Base-by-base conservation (phyloP, 495 filamentous ascomycete genomes). In the Aspergillus ostianus region DNA sequence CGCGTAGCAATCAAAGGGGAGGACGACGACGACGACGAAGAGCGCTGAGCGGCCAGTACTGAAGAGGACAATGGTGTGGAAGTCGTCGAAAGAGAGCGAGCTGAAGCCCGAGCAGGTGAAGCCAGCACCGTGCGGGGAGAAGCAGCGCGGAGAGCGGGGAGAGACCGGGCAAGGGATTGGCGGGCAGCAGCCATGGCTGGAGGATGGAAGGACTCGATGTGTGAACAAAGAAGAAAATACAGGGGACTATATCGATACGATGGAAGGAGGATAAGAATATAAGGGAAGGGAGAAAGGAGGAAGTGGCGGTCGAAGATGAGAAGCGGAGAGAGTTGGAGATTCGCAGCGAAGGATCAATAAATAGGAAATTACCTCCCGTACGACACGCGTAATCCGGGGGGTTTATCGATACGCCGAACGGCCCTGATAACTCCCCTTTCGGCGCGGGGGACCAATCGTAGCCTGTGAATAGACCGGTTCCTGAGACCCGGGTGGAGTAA, bases 61-160 rank as follows among this genome's bases (percentile, higher is more conserved):
- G 71, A 67, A 0, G 73, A 60, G 26, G 64, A 63, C 20, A 58
- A 26, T 15, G n/a, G 53, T 48, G 59, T 55, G 15, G 61, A 56
- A 13, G 61, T 56, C 19, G 67, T 71, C 21, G 67, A 65, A 41
- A 75, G 64, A 57, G 69, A 65, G 26, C 74, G 67, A 23, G 70
- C 67, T 53, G 69, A 55, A 41, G 47, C 58, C 55, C 69, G 67
- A 53, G 68, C 62, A 29, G 67, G 49, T 32, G 47, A 61, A 63
- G 68, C 58, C 50, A 74, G 58, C 26, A 66, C 58, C 55, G 70
- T 77, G 75, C 75, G 75, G 77, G 77, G 77, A 74, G 65, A 64
- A 9, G 68, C 64, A 59, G 69, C 72, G 70, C 71, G 74, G 67
- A 80, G 75, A 71, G 76, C 68, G 71, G 77, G 75, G 68, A 78